phyloP scores from a whole-genome alignment of 2,329 filamentous ascomycete species.

The Colletotrichum tanaceti region DNA sequence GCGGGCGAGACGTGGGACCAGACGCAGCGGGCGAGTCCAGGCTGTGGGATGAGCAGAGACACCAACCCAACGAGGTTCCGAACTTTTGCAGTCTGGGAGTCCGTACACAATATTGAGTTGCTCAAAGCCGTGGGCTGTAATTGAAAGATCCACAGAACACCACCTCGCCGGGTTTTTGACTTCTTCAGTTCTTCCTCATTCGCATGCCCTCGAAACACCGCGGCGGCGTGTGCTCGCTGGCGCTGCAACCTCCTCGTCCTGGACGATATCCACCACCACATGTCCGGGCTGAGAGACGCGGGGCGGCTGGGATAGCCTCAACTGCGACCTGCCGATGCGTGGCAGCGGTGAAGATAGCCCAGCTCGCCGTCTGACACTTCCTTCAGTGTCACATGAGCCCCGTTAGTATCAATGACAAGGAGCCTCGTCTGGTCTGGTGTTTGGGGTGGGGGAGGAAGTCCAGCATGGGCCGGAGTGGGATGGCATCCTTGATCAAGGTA shows the following conservation, averaged over 20 bases:
- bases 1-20: constrained; percentile 19
- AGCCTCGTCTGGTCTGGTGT: constrained; percentile 33
- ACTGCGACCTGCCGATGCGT: constrained; percentile 10
- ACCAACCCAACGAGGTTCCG: background rate
- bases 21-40: constrained; percentile 21
- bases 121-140: background rate
- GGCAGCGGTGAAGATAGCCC: constrained; percentile 21
- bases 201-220: too few species aligned
- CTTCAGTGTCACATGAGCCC: constrained; percentile 32
- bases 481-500: constrained; percentile 17
- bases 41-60: constrained; percentile 13
- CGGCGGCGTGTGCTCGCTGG: too few species aligned
- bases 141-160: background rate
- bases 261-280: constrained; percentile 27
- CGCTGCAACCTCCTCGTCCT: constrained; percentile 22
- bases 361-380: constrained; percentile 6
- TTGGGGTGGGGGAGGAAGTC: background rate
- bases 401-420: background rate
- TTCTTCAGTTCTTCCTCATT: background rate
- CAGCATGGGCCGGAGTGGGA: constrained; percentile 13
- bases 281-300: constrained; percentile 1
- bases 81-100: background rate
- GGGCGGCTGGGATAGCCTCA: constrained; percentile 35
- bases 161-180: background rate
- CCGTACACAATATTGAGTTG: background rate